Conservation (phyloP, 2,329 filamentous ascomycete genomes). For the Botryotinia calthae region DNA sequence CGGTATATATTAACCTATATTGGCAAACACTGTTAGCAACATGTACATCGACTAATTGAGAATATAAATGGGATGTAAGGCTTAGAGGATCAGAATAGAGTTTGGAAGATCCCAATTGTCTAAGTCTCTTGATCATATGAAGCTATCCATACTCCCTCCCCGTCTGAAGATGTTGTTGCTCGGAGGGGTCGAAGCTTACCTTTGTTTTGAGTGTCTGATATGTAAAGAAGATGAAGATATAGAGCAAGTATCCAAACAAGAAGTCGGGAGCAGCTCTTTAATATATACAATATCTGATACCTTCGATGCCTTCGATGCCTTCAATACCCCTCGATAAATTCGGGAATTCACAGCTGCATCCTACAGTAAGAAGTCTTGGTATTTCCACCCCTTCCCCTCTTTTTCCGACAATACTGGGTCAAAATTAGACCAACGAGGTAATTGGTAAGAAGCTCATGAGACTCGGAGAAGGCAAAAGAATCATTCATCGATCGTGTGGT, state of each 20-base stretch:
- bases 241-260: background rate
- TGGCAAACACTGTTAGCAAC: background rate
- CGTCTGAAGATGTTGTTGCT: background rate
- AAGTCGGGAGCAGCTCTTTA: background rate
- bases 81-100: background rate
- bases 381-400: slow-evolving; percentile 8
- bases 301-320: background rate
- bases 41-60: background rate
- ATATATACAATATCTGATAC: background rate
- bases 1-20: background rate
- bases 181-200: background rate
- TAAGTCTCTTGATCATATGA: background rate
- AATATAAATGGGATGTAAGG: background rate
- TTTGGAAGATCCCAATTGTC: background rate
- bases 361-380: background rate
- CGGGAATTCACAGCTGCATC: background rate
- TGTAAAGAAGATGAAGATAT: background rate
- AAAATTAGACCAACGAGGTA: slow-evolving; percentile 4
- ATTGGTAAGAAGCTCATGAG: background rate
- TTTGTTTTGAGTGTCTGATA: background rate
- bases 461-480: background rate
- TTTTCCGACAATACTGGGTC: slow-evolving; percentile 1
- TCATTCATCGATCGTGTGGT: background rate
- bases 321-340: background rate
- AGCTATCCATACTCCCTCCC: background rate